A percentile compares a stretch with the other conserved stretches of the same genome.
Conservation (phyloP, 768 basidiomycete species). For the Tricholoma saponaceum region DNA sequence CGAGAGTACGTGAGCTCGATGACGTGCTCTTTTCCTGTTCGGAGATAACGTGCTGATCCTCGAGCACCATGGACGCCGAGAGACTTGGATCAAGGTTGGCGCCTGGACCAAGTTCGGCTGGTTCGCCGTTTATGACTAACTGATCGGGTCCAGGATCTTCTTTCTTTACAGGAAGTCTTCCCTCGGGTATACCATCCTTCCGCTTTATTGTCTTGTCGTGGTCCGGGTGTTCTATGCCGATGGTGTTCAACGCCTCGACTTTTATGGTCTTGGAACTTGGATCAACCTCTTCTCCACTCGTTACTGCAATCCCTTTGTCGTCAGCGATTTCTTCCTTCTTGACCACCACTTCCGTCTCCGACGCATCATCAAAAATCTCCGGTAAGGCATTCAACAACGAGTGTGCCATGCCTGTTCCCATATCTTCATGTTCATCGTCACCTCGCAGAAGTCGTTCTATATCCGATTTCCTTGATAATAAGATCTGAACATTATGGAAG, state of each 20-base stretch:
- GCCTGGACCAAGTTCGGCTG: neutral
- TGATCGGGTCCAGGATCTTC: neutral
- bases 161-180: neutral
- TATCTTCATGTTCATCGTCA: slow-evolving; percentile 58
- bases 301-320: neutral
- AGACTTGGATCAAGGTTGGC: neutral
- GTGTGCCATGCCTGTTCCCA: slow-evolving; percentile 59
- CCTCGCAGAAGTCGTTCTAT: slow-evolving; percentile 57
- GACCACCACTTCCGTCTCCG: neutral
- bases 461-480: slow-evolving; percentile 68
- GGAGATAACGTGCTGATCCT: neutral
- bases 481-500: slow-evolving; percentile 44
- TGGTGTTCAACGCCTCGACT: neutral
- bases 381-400: slow-evolving; percentile 67
- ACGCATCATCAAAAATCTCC: slow-evolving; percentile 43
- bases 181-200: neutral
- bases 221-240: neutral
- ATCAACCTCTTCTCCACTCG: neutral
- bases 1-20: neutral
- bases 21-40: neutral
- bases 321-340: neutral
- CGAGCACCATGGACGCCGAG: neutral
- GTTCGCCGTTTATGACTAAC: neutral
- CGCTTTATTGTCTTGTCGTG: neutral
- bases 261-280: neutral